Conservation (phyloP, 1,284 basidiomycete genomes). For the Inonotus obliquus region DNA sequence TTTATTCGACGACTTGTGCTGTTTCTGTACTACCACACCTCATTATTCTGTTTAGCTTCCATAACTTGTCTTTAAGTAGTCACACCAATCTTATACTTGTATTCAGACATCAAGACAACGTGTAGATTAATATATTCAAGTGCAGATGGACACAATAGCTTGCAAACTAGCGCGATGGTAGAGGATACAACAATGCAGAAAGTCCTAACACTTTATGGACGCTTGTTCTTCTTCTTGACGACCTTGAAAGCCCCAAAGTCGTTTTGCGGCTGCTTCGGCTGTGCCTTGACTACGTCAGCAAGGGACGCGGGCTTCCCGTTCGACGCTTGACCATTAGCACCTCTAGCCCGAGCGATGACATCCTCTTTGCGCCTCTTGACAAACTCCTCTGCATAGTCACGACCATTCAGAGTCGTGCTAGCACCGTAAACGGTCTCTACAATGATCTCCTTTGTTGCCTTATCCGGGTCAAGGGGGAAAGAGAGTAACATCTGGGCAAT, state of each 20-base stretch:
- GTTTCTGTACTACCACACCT: too few species aligned
- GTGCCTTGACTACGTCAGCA: slow-evolving; percentile 85
- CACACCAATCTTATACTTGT: not conserved
- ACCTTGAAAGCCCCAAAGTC: slow-evolving; percentile 88
- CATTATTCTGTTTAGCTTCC: not conserved
- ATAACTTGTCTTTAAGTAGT: not conserved
- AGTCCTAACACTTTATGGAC: slow-evolving; percentile 24
- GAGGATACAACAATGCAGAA: not conserved
- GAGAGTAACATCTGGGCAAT: slow-evolving; percentile 88
- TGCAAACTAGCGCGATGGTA: not conserved
- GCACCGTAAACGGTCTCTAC: slow-evolving; percentile 91
- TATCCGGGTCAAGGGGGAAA: slow-evolving; percentile 86
- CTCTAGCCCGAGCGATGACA: slow-evolving; percentile 45
- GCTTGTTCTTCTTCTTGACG: slow-evolving; percentile 90
- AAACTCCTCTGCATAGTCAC: slow-evolving; percentile 91
- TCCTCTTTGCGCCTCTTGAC: slow-evolving; percentile 83
- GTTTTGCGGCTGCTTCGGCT: slow-evolving; percentile 67
- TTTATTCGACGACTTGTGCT: too few species aligned
- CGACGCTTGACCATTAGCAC: slow-evolving; percentile 33
- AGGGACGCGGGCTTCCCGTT: slow-evolving; percentile 61
- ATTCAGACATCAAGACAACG: not conserved
- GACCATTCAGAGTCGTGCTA: slow-evolving; percentile 90
- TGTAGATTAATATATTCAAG: not conserved
- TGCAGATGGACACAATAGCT: not conserved
- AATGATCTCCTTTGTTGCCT: slow-evolving; percentile 81